These are phyloP conservation scores for Podospora pseudopauciseta DNA, from an alignment of 495 filamentous ascomycete genomes.

Conservation along the genomic window DNA sequence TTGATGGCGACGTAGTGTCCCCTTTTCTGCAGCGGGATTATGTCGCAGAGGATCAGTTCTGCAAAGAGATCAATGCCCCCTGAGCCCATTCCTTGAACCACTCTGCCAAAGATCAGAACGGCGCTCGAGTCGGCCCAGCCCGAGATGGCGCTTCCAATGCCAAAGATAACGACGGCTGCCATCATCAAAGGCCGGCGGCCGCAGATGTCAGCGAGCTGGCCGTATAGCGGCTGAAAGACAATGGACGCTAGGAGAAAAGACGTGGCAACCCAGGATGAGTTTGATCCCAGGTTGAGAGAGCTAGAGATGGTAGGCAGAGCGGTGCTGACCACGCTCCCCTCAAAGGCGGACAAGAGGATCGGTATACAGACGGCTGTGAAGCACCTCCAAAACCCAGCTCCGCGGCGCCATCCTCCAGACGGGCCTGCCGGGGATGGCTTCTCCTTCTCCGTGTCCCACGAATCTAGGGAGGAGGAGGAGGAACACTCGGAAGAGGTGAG, in stretches of 20 bases:
- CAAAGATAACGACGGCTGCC: conserved; percentile 38
- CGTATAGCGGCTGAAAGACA: conserved; percentile 36
- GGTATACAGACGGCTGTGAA: conserved; percentile 38
- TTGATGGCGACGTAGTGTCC: conserved; percentile 56
- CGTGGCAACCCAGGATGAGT: conserved; percentile 33
- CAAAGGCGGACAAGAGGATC: conserved; percentile 44
- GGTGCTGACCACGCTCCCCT: conserved; percentile 51
- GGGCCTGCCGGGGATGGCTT: too few species aligned
- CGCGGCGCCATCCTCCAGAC: conserved; percentile 23
- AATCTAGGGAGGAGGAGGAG: background rate
- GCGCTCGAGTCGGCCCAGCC: conserved; percentile 33
- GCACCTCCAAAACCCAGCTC: conserved; percentile 39
- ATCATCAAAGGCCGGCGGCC: conserved; percentile 49
- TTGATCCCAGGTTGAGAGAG: conserved; percentile 29
- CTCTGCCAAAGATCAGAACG: conserved; percentile 71
- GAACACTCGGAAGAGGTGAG: background rate
- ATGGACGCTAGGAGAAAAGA: conserved; percentile 30
- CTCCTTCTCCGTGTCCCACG: background rate
- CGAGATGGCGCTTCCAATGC: conserved; percentile 43
- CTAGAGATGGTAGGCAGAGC: conserved; percentile 43
- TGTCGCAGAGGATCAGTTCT: conserved; percentile 55
- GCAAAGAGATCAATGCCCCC: conserved; percentile 59
- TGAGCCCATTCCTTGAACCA: conserved; percentile 75
- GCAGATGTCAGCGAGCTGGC: conserved; percentile 49
- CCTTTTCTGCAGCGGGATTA: conserved; percentile 67